Evolutionary conservation across 2,329 filamentous ascomycete genomes (phyloP).

Genomic region (Lomentospora prolificans): DNA sequence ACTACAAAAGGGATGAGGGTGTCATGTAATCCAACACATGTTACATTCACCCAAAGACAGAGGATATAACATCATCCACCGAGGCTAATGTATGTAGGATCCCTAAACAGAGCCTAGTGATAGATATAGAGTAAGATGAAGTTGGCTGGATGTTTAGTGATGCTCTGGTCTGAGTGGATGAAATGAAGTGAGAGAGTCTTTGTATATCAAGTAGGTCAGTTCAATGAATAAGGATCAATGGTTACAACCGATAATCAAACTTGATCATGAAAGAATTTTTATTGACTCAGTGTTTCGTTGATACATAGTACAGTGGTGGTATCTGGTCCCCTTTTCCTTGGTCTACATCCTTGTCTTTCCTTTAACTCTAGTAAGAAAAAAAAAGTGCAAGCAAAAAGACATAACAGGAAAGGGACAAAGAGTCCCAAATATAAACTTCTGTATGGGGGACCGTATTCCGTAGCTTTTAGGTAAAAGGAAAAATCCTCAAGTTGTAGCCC

Average conservation of each 20-base stretch:
- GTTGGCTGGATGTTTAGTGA: too few relatives aligned
- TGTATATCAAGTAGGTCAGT: too few relatives aligned
- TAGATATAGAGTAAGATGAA: too few relatives aligned
- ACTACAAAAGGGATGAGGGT: too few relatives aligned
- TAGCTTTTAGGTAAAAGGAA: neutral
- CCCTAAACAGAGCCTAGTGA: too few relatives aligned
- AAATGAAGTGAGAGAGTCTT: neutral
- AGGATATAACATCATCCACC: too few relatives aligned
- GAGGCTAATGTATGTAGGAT: too few relatives aligned
- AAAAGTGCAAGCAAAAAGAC: neutral
- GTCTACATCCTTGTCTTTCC: neutral
- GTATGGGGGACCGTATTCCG: neutral
- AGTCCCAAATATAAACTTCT: neutral
- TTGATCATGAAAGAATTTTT: neutral
- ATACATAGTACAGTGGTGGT: constrained; percentile 3
- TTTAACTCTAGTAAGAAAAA: neutral
- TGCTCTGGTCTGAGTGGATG: too few relatives aligned
- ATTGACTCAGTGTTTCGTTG: neutral
- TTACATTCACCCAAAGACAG: too few relatives aligned
- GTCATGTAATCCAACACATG: too few relatives aligned
- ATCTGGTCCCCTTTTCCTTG: neutral
- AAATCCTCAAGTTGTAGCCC: neutral
- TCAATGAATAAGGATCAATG: neutral
- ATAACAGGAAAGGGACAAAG: neutral
- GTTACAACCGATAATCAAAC: neutral